Percentiles rank a stretch among this genome's conserved stretches.
phyloP scores from a whole-genome alignment of 371 early-diverging fungal genomes.

The Mucor circinelloides region DNA sequence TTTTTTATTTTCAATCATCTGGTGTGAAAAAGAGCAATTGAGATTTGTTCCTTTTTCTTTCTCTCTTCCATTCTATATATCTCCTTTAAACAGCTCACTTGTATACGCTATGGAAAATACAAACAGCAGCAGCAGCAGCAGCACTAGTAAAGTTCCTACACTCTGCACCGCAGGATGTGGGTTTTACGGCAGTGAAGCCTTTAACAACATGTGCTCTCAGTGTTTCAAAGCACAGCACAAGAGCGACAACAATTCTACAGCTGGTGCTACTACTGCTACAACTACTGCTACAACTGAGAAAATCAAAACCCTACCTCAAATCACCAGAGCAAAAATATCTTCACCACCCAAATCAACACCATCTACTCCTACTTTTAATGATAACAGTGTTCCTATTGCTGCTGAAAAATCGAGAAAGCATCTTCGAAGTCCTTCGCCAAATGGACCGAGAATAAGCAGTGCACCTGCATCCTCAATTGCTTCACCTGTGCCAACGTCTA shows the following conservation, averaged over 20 bases:
- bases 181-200: conserved; percentile 61
- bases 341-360: conserved; percentile 12
- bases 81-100: not conserved
- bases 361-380: conserved; percentile 8
- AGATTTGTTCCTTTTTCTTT: conserved; percentile 11
- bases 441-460: conserved; percentile 14
- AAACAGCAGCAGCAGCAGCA: conserved; percentile 33
- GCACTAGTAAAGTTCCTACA: conserved; percentile 36
- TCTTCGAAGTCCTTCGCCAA: conserved; percentile 37
- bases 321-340: not conserved
- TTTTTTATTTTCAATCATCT: not conserved
- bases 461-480: conserved; percentile 27
- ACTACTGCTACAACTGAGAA: not conserved
- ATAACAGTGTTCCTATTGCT: conserved; percentile 1
- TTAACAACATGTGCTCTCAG: conserved; percentile 81
- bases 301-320: not conserved
- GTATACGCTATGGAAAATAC: conserved; percentile 52
- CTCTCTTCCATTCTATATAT: conserved; percentile 4
- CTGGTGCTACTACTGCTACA: conserved; percentile 7
- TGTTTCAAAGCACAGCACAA: conserved; percentile 63
- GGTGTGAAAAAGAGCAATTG: not conserved
- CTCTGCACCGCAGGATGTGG: conserved; percentile 70
- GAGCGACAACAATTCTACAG: conserved; percentile 3
- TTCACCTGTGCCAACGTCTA: conserved; percentile 27
- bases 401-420: conserved; percentile 30